phyloP scores from a whole-genome alignment of 1,284 basidiomycete genomes.

The Boletus semigastroideus region DNA sequence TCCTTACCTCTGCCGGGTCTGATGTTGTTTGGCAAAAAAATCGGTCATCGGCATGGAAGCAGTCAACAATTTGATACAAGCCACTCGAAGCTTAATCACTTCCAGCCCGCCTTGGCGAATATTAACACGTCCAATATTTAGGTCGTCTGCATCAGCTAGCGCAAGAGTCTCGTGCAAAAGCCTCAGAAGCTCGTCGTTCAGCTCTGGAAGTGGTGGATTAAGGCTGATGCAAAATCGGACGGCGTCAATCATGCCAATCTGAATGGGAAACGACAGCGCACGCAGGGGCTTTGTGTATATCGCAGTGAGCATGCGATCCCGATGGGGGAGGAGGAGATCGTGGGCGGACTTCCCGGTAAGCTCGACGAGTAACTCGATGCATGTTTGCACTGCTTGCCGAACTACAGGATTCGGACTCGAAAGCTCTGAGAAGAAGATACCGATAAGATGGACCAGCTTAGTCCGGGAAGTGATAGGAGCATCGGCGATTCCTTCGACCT shows the following conservation, averaged over 20 bases:
- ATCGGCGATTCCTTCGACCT: conserved; percentile 45
- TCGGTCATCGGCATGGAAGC: conserved; percentile 95
- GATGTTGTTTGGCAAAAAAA: conserved; percentile 81
- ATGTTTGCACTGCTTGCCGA: conserved; percentile 81
- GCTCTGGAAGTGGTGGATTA: conserved; percentile 83
- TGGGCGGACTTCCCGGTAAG: conserved; percentile 72
- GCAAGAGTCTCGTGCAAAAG: conserved; percentile 94
- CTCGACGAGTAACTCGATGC: conserved; percentile 80
- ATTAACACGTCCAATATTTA: conserved; percentile 71
- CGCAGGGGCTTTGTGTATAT: conserved; percentile 98
- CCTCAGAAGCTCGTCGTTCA: conserved; percentile 91
- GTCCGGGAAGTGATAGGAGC: conserved; percentile 43
- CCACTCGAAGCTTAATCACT: conserved; percentile 90
- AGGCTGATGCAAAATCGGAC: conserved; percentile 90
- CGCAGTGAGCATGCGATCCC: conserved; percentile 83
- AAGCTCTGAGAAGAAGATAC: conserved; percentile 89
- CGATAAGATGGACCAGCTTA: conserved; percentile 66
- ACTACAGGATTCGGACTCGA: conserved; percentile 87
- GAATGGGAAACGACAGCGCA: conserved; percentile 92
- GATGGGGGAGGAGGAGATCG: conserved; percentile 83
- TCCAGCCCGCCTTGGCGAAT: conserved; percentile 83
- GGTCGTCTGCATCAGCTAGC: conserved; percentile 93
- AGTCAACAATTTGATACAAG: conserved; percentile 90
- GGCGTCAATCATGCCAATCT: conserved; percentile 98
- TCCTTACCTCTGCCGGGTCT: conserved; percentile 80